Conservation (phyloP, 179 eudicot genomes). For the Spergularia azorica region DNA sequence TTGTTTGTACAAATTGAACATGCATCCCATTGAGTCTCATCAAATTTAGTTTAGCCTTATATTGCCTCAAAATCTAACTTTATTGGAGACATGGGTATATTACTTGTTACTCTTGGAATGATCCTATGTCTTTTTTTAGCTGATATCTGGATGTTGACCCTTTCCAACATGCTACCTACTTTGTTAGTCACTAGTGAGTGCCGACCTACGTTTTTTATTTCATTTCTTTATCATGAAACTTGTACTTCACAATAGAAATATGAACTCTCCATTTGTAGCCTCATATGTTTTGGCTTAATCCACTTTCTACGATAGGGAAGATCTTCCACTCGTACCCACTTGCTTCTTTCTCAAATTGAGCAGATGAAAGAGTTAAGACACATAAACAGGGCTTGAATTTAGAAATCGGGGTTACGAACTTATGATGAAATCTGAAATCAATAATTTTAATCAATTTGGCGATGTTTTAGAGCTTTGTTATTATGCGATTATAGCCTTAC, state of each 20-base stretch:
- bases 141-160: not conserved
- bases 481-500: no score
- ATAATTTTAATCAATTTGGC: no score
- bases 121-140: constrained; percentile 11
- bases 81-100: constrained; percentile 7
- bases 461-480: no score
- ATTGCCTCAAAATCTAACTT: not conserved
- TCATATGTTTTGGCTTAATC: constrained; percentile 10
- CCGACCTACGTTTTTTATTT: not conserved
- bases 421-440: no score
- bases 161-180: not conserved
- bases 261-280: not conserved
- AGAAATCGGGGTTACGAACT: no score
- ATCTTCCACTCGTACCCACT: constrained; percentile 1
- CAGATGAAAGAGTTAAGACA: no score
- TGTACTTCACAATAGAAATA: not conserved
- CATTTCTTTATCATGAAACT: not conserved
- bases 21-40: not conserved
- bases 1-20: not conserved
- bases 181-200: not conserved
- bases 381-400: no score
- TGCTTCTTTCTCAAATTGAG: not conserved
- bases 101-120: not conserved
- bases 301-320: constrained; percentile 15
- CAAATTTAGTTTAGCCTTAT: not conserved